Evolutionary conservation across 108 stramenopile genomes (phyloP).

Genomic region (Fragilaria crotonensis): DNA sequence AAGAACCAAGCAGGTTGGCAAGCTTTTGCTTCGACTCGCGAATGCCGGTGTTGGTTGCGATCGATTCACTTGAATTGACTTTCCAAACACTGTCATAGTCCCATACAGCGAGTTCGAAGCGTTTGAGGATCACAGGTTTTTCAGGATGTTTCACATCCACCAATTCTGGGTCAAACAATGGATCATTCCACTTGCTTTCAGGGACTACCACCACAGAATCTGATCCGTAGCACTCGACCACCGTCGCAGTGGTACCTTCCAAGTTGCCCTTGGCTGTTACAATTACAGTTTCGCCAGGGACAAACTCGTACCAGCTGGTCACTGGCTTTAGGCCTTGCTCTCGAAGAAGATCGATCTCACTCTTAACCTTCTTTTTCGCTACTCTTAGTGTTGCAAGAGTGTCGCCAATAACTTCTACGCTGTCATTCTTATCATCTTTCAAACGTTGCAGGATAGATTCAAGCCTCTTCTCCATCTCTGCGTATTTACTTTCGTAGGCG

Average conservation of each 20-base stretch:
- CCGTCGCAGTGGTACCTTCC: slow-evolving; percentile 48
- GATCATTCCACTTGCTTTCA: slow-evolving; percentile 12
- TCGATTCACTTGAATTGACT: slow-evolving; percentile 6
- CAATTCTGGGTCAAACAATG: neutral
- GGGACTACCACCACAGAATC: slow-evolving; percentile 31
- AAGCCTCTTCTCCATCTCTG: slow-evolving; percentile 39
- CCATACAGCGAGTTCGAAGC: slow-evolving; percentile 66
- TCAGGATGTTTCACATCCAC: neutral
- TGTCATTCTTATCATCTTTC: slow-evolving; percentile 12
- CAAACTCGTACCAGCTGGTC: slow-evolving; percentile 26
- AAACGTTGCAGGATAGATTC: slow-evolving; percentile 29
- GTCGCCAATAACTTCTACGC: slow-evolving; percentile 56
- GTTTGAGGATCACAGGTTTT: slow-evolving; percentile 13
- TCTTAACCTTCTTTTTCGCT: slow-evolving; percentile 32
- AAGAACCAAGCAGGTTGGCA: slow-evolving; percentile 24
- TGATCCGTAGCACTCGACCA: slow-evolving; percentile 19
- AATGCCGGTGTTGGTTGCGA: slow-evolving; percentile 9
- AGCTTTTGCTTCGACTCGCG: slow-evolving; percentile 33
- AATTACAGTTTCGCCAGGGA: slow-evolving; percentile 51
- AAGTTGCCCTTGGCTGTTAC: slow-evolving; percentile 53
- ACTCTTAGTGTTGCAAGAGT: slow-evolving; percentile 45
- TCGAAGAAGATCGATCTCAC: slow-evolving; percentile 41
- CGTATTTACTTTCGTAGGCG: slow-evolving; percentile 45
- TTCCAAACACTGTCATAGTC: slow-evolving; percentile 42
- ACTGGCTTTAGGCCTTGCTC: slow-evolving; percentile 54